Evolutionary conservation across 352 stramenopile genomes (phyloP), one percentile per base, ranked within the genome.

Genomic region (Pythium grandisporangium): DNA sequence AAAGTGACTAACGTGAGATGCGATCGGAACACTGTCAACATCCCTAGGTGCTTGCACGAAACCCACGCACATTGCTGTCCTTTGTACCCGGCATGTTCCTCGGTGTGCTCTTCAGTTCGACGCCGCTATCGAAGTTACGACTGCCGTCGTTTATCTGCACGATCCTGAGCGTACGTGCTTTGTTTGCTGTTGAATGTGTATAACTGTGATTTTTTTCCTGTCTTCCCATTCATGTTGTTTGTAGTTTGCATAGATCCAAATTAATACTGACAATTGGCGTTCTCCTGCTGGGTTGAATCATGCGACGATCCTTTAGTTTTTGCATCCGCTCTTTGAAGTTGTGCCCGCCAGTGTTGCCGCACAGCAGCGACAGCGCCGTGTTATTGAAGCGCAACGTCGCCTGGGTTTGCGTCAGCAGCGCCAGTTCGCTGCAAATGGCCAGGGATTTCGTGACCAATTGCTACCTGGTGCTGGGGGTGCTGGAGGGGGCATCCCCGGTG

Each of bases 361-460:
- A 11, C 71, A 84, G 23, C 75, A 91, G 56, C 66, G 77, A 12
- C 80, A 91, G 46, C 77, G 75, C 11, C 77, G 77, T 17, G 51
- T 72, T 12, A 39, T 89, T 19, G 77, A 93, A 44, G 71, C 70
- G 0, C 80, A 90, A 44, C 70, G 74, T 12, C 70, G 80, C 42
- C 48, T 86, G 5, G 73, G 74, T 16, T 48, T 78, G 46, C 67
- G 69, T 6, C 77, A 82, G 32, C 30, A 5, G 27, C 52, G 41
- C 48, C 39, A 33, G 48, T 29, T 13, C 11, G 52, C 49, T 13
- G 42, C 17, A 12, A 45, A 52, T 20, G 73, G 66, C 21, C 75
- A 89, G 41, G 80, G 80, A 27, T 87, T 89, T 42, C 77, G 77
- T 20, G 80, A 93, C 38, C 80, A 93, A 32, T 55, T 93, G 33